phyloP scores from a whole-genome alignment of 169 alveolate genomes.

The Plasmodium inui region DNA sequence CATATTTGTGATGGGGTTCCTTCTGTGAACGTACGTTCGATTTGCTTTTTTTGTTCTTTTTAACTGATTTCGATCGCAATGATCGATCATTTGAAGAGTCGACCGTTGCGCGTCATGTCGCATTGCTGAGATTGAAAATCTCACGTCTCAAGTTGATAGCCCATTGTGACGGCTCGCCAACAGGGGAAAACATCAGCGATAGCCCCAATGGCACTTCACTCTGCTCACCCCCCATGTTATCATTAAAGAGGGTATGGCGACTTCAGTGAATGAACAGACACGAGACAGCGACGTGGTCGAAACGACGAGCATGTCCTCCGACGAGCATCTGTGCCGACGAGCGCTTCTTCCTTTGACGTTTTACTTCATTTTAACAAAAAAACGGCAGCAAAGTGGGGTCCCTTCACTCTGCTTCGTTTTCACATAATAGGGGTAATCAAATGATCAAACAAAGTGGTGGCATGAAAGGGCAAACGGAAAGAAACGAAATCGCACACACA shows the following conservation, averaged over 20 bases:
- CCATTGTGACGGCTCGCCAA: not conserved
- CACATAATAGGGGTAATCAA: not conserved
- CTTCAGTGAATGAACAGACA: not conserved
- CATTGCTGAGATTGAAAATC: not conserved
- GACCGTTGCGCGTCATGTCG: not conserved
- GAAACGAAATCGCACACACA: not conserved
- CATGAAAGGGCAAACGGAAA: not conserved
- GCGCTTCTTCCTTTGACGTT: not conserved
- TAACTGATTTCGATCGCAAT: too few species aligned
- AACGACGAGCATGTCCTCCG: not conserved
- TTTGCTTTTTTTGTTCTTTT: too few species aligned
- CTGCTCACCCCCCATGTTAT: not conserved
- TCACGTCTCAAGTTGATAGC: not conserved
- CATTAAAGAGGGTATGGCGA: not conserved
- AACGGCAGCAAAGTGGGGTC: not conserved
- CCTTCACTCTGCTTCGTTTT: not conserved
- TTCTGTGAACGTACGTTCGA: too few species aligned
- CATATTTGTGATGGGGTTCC: not conserved
- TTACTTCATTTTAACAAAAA: not conserved
- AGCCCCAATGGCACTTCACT: not conserved
- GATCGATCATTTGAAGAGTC: not conserved
- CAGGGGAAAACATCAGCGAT: not conserved
- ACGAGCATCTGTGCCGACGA: too few species aligned
- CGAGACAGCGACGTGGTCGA: not conserved
- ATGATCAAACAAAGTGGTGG: not conserved